phyloP scores from a whole-genome alignment of 306 rosid species.

The Glycine tomentella region DNA sequence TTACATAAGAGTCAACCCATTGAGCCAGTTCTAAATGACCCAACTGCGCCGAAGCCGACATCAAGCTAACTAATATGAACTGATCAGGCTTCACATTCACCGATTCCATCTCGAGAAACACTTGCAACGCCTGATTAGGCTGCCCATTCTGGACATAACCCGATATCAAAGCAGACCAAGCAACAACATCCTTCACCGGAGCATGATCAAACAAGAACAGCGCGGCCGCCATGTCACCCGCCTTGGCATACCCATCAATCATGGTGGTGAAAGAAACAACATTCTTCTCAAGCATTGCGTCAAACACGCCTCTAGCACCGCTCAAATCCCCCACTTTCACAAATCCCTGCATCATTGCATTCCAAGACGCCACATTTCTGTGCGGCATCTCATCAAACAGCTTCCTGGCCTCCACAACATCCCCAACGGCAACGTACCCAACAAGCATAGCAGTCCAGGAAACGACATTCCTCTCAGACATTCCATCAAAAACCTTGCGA shows the following conservation, averaged over 20 bases:
- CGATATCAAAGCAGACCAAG: slow-evolving; percentile 77
- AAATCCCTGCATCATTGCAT: slow-evolving; percentile 61
- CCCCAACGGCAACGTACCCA: slow-evolving; percentile 55
- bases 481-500: slow-evolving; percentile 67
- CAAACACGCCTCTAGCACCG: slow-evolving; percentile 62
- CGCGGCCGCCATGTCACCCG: slow-evolving; percentile 71
- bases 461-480: slow-evolving; percentile 56
- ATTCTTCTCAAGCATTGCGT: slow-evolving; percentile 74
- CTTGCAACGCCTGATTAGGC: slow-evolving; percentile 59
- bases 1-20: slow-evolving; percentile 69
- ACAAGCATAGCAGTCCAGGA: slow-evolving; percentile 65
- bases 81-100: slow-evolving; percentile 70
- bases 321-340: slow-evolving; percentile 66
- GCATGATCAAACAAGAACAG: slow-evolving; percentile 66
- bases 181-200: slow-evolving; percentile 61
- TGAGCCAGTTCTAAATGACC: slow-evolving; percentile 66
- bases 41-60: slow-evolving; percentile 75
- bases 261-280: slow-evolving; percentile 72
- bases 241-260: slow-evolving; percentile 82
- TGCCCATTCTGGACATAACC: slow-evolving; percentile 78
- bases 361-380: slow-evolving; percentile 57
- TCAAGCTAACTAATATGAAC: slow-evolving; percentile 72
- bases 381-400: slow-evolving; percentile 56
- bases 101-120: slow-evolving; percentile 67
- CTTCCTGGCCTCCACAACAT: slow-evolving; percentile 53